phyloP scores from a whole-genome alignment of 73 alveolate genomes.

The Blepharisma stoltei region DNA sequence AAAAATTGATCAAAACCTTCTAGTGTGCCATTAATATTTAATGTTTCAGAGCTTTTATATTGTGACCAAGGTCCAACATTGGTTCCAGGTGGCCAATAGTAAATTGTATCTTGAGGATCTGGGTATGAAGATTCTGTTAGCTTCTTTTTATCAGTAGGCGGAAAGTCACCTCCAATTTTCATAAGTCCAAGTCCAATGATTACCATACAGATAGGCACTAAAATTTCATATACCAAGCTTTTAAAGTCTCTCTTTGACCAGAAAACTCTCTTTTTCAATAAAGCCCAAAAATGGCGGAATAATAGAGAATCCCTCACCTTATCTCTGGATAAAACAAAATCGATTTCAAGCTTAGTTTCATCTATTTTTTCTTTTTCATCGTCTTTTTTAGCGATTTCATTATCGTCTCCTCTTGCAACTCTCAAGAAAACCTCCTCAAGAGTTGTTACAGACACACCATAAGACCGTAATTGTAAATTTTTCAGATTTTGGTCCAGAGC shows the following conservation, averaged over 20 bases:
- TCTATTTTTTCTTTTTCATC: slow-evolving; percentile 51
- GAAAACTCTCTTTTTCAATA: slow-evolving; percentile 69
- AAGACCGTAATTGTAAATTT: slow-evolving; percentile 40
- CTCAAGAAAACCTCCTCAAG: slow-evolving; percentile 95
- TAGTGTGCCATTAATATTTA: background rate
- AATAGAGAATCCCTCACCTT: background rate
- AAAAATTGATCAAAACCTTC: slow-evolving; percentile 38
- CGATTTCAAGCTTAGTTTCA: slow-evolving; percentile 32
- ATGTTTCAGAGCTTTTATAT: no score
- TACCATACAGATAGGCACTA: slow-evolving; percentile 75
- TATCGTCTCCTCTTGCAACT: slow-evolving; percentile 68
- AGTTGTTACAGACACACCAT: slow-evolving; percentile 86
- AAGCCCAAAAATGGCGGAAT: slow-evolving; percentile 56
- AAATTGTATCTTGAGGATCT: background rate
- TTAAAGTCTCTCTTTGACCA: slow-evolving; percentile 74
- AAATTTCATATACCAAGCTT: slow-evolving; percentile 73
- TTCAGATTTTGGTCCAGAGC: slow-evolving; percentile 52
- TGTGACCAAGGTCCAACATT: no score
- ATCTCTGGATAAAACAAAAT: slow-evolving; percentile 32
- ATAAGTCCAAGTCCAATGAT: slow-evolving; percentile 66
- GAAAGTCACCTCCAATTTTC: background rate
- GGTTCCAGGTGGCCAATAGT: background rate
- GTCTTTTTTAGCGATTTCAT: slow-evolving; percentile 27
- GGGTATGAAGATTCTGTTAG: background rate
- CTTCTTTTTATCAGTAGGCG: background rate